These are phyloP conservation scores for Diaporthe australafricana DNA, from an alignment of 2,329 filamentous ascomycete genomes.

Conservation along the genomic window DNA sequence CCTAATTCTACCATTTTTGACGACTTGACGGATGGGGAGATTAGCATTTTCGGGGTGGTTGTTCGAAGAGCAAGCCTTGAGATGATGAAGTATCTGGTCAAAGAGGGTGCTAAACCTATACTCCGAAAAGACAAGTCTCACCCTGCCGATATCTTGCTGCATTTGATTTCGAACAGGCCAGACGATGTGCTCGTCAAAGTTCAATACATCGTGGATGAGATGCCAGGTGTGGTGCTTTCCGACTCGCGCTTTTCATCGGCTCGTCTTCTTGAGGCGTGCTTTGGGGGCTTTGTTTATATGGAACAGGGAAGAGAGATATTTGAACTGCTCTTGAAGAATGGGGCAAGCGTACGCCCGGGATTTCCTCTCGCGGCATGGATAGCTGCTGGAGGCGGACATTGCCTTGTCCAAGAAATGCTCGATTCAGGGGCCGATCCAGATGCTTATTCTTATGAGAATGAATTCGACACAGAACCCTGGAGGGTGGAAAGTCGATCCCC, in stretches of 20 bases:
- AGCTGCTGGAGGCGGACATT: background rate
- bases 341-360: background rate
- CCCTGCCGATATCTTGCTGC: background rate
- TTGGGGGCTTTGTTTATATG: accelerated
- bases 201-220: background rate
- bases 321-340: background rate
- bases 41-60: background rate
- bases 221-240: background rate
- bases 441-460: background rate
- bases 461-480: no score
- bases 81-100: constrained; percentile 12
- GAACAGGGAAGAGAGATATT: background rate
- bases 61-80: background rate
- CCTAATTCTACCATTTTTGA: background rate
- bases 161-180: background rate
- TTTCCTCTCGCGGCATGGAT: background rate
- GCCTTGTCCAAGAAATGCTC: constrained; percentile 8
- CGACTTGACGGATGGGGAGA: no score
- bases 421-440: background rate
- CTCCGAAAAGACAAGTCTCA: no score
- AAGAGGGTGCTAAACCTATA: background rate
- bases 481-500: background rate
- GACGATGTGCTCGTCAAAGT: background rate
- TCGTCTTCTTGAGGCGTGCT: constrained; percentile 1
- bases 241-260: background rate